These are phyloP conservation scores for Pyrenula aspistea DNA, from an alignment of 495 filamentous ascomycete genomes.

Conservation along the genomic window DNA sequence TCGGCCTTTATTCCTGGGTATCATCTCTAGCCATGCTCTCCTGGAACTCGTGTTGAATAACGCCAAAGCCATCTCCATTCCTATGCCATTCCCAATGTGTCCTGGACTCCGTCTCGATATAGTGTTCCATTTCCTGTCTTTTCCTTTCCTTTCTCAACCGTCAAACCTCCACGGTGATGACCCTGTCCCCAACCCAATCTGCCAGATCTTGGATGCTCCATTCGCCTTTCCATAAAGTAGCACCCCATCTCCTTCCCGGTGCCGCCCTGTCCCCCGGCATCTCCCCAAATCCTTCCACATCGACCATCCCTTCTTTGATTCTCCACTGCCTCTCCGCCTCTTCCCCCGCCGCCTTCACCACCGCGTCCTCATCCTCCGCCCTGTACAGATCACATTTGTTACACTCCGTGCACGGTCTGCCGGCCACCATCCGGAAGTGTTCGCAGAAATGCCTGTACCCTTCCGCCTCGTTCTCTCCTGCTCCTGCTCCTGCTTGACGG, in stretches of 20 bases:
- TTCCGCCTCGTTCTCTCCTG: constrained; percentile 37
- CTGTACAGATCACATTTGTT: constrained; percentile 84
- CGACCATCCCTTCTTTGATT: constrained; percentile 42
- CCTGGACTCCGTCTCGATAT: too few species aligned
- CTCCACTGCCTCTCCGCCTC: constrained; percentile 76
- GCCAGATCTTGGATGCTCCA: constrained; percentile 32
- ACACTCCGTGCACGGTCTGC: constrained; percentile 62
- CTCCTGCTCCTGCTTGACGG: constrained; percentile 18
- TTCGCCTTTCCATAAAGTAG: constrained; percentile 23
- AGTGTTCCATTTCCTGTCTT: too few species aligned
- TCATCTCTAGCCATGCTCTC: neutral
- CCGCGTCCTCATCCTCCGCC: constrained; percentile 70
- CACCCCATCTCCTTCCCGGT: constrained; percentile 4
- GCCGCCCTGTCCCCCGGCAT: constrained; percentile 1
- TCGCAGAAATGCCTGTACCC: constrained; percentile 91
- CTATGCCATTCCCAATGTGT: too few species aligned
- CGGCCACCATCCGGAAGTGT: constrained; percentile 70
- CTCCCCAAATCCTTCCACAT: constrained; percentile 5
- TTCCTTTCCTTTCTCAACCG: neutral
- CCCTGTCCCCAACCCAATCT: constrained; percentile 32
- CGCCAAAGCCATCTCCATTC: too few species aligned
- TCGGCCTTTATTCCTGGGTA: too few species aligned
- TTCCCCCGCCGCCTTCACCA: constrained; percentile 61
- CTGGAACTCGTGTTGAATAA: neutral
- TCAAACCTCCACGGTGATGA: constrained; percentile 22